phyloP scores from a whole-genome alignment of 202 grass and related monocot species.

The Schoenoplectus tabernaemontani region DNA sequence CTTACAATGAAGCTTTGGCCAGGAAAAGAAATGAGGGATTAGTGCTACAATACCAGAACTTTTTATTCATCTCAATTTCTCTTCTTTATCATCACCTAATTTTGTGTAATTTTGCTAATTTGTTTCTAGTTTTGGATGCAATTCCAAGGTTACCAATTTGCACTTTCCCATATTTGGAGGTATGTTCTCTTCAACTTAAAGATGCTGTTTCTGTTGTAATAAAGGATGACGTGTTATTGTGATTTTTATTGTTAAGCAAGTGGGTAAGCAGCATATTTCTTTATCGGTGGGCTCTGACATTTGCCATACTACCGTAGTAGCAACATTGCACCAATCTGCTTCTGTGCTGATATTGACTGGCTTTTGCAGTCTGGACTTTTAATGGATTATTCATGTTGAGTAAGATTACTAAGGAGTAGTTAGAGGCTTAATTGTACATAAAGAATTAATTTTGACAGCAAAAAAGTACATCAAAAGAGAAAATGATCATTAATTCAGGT shows the following conservation, averaged over 20 bases:
- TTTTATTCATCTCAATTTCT: neutral
- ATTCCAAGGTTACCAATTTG: neutral
- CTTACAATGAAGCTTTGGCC: neutral
- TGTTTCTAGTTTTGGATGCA: constrained; percentile 16
- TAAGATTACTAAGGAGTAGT: neutral
- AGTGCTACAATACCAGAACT: neutral
- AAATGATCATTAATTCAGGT: neutral
- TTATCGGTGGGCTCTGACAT: neutral
- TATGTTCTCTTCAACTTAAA: neutral
- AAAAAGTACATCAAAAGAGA: neutral
- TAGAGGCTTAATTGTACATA: neutral
- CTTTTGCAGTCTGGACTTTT: neutral
- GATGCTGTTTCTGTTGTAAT: neutral
- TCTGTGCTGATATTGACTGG: neutral
- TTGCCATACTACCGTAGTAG: neutral
- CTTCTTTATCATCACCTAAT: neutral
- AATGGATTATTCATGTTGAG: neutral
- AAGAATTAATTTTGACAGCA: neutral
- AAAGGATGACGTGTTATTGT: neutral
- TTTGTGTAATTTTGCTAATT: neutral
- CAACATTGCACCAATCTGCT: neutral
- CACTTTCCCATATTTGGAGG: neutral
- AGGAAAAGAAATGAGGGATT: neutral
- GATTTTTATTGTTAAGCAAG: neutral
- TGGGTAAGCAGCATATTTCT: neutral